Base-by-base conservation (phyloP, 805 yeast genomes). In the Zygosaccharomyces kombuchaensis region DNA sequence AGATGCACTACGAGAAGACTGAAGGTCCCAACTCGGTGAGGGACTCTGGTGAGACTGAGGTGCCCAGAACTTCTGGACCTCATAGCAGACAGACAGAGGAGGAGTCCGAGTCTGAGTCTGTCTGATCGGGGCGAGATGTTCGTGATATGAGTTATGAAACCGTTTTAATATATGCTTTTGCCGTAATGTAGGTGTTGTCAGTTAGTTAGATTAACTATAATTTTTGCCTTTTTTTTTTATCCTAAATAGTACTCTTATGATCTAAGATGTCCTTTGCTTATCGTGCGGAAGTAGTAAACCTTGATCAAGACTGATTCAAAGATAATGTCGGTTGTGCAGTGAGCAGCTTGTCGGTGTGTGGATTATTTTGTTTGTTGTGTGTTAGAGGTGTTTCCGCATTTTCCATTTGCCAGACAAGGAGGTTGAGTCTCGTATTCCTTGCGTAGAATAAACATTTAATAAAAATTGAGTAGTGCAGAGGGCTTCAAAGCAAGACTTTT, bases 41-140 rank as follows among this genome's bases (percentile, higher is more conserved):
- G 55, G 62, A 58, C 26, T 65, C 69, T 41, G 69, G 68, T 45
- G 69, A 66, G 47, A 65, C 70, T 19, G 60, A 58, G 23, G 65
- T 64, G n/a, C 55, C 60, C 16, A 48, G 40, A 21, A 29, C 37
- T 19, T 38, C 41, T 9, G 31, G 13, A 4, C 34, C 34, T 10
- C 34, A 30, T 13, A 29, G 16, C 14, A 29, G 32, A 29, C 34
- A 23, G 12, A 27, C 41, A 9, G 41, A 38, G n/a, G 22, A 26
- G 3, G 41, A 38, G 10, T 27, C 41, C 14, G 41, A 38, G n/a
- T 19, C 16, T 16, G 41, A 38, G 12, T 38, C 41, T 10, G 34
- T 13, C 27, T 26, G 31, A 38, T 12, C 32, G 16, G n/a, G 14
- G 8, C 32, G n/a, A n/a, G n/a, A n/a, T n/a, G n/a, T n/a, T n/a